Evolutionary conservation across 2,329 filamentous ascomycete species (phyloP), one percentile per base, ranked within the genome.

Genomic region (Aspergillus japonicus): DNA sequence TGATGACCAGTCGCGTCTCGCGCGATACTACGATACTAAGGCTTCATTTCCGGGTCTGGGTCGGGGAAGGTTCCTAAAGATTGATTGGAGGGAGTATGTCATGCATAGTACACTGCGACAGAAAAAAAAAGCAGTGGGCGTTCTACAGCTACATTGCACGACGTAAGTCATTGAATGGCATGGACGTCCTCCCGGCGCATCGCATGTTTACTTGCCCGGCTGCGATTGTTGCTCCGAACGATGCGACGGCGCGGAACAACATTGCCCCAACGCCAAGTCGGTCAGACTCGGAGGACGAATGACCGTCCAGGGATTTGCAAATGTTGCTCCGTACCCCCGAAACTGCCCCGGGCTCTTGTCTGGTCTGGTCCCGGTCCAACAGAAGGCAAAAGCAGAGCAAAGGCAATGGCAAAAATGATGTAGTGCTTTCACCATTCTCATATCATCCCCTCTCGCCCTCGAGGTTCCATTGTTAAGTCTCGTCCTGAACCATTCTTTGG

Each of bases 251-350:
- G 51, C 56, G 54, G 56, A 44, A 57, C 60, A 64, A 64, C 51
- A 44, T 57, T 26, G 35, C 24, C 48, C 39, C 44, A 44, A 24
- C n/a, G 24, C 47, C 53, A 26, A 55, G 39, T 57, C 50, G 33
- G 58, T 19, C 56, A 47, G 47, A 60, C 47, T 55, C 47, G 44
- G 47, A 48, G 55, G 50, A 58, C 64, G 61, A 66, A 66, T 66
- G 47, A 50, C 55, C 57, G 54, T 3, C 31, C 56, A 47, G 29
- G 56, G 33, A 66, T 62, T 62, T 62, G 26, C 7, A 55, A 55
- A 44, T 29, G 19, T 12, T 31, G 19, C 5, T 24, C 31, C 44
- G 31, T 48, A 42, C 26, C 51, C 49, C 48, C 49, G 24, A 57
- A 48, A 52, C 54, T 35, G 50, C 16, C 50, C 53, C 42, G 35